These are phyloP conservation scores for Takashimella koratensis DNA, from an alignment of 1,284 basidiomycete genomes.

Conservation along the genomic window DNA sequence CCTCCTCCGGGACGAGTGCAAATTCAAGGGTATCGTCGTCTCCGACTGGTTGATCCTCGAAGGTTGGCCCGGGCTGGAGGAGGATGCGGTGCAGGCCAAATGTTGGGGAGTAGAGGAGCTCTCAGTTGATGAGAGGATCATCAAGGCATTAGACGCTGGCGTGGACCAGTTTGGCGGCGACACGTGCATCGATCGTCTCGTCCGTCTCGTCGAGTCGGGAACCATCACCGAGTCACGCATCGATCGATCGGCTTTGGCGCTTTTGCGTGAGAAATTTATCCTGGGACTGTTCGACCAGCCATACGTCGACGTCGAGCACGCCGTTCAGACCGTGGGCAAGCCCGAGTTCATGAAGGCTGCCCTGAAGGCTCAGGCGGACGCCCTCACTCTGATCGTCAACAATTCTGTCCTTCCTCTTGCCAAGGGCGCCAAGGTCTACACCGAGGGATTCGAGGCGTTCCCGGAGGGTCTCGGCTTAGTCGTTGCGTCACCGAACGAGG, in stretches of 20 bases:
- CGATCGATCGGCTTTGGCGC: constrained; percentile 6
- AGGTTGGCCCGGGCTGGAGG: not conserved
- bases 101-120: constrained; percentile 19
- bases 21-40: constrained; percentile 12
- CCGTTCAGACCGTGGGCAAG: constrained; percentile 4
- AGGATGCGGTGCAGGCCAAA: constrained; percentile 8
- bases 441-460: constrained; percentile 6
- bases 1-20: constrained; percentile 8
- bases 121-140: constrained; percentile 7
- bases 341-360: constrained; percentile 5
- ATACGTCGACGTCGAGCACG: constrained; percentile 8
- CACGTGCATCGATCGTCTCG: constrained; percentile 5
- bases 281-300: constrained; percentile 14
- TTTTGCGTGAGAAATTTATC: constrained; percentile 12
- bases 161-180: constrained; percentile 20
- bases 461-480: not conserved
- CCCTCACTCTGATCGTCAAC: constrained; percentile 9
- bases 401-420: constrained; percentile 7
- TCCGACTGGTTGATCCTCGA: constrained; percentile 16
- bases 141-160: constrained; percentile 15
- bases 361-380: constrained; percentile 10
- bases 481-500: constrained; percentile 1
- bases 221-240: constrained; percentile 11
- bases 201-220: constrained; percentile 9
- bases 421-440: constrained; percentile 3